Percentiles rank a stretch among this genome's conserved stretches.
These are phyloP conservation scores for Ascomycota sp. DNA, from an alignment of 2,329 filamentous ascomycete species.

Conservation along the genomic window DNA sequence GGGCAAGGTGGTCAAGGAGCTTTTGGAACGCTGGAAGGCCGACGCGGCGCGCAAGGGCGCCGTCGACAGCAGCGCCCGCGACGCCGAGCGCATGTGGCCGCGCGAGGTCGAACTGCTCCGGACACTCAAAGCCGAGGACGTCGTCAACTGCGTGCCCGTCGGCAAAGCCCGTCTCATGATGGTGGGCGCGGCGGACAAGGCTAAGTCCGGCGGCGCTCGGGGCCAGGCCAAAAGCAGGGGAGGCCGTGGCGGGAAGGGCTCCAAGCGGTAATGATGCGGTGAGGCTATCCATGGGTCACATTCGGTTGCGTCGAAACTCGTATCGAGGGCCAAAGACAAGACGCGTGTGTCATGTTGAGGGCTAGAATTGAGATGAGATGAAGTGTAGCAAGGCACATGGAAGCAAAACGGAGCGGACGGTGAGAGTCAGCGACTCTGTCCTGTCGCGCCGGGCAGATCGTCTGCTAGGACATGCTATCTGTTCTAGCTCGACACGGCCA, in stretches of 20 bases:
- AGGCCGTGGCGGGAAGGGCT: constrained; percentile 19
- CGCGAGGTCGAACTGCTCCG: constrained; percentile 71
- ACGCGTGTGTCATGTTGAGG: too few relatives aligned
- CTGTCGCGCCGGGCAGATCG: too few relatives aligned
- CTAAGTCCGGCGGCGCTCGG: constrained; percentile 19
- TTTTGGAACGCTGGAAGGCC: constrained; percentile 60
- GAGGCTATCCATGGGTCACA: background rate
- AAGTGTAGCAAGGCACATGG: too few relatives aligned
- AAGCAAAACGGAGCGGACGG: too few relatives aligned
- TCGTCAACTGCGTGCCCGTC: constrained; percentile 63
- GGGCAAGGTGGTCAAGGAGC: constrained; percentile 81
- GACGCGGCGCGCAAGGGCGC: constrained; percentile 38
- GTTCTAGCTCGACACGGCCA: too few relatives aligned
- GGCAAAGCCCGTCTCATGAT: constrained; percentile 65
- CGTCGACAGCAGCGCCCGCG: constrained; percentile 37
- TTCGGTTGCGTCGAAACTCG: too few relatives aligned
- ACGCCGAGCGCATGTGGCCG: constrained; percentile 63
- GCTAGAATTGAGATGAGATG: too few relatives aligned
- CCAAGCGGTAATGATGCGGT: constrained; percentile 15
- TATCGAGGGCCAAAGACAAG: too few relatives aligned
- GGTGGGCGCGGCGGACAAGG: constrained; percentile 26
- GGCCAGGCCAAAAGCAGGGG: constrained; percentile 14
- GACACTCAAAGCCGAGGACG: constrained; percentile 61
- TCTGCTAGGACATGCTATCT: too few relatives aligned
- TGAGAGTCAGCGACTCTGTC: too few relatives aligned